phyloP scores from a whole-genome alignment of 495 filamentous ascomycete species.

The Trichocladium uniseriatum region DNA sequence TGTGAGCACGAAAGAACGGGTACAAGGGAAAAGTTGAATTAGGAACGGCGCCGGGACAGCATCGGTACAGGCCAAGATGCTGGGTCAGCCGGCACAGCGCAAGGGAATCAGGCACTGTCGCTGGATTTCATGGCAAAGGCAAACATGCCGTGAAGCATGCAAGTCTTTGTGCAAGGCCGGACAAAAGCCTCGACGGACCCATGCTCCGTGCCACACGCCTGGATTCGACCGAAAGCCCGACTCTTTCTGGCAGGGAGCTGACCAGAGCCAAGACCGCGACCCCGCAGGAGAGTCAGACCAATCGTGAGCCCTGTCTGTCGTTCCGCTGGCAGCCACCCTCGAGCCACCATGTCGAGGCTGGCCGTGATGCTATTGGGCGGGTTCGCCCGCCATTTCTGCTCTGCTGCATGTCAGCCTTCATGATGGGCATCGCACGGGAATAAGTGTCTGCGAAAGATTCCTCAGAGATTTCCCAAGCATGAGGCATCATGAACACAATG shows the following conservation, averaged over 20 bases:
- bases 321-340: neutral
- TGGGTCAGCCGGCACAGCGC: neutral
- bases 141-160: slow-evolving; percentile 4
- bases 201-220: neutral
- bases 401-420: too few relatives aligned
- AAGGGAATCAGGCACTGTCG: neutral
- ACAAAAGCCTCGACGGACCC: slow-evolving; percentile 4
- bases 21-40: neutral
- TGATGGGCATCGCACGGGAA: too few relatives aligned
- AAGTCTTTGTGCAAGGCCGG: neutral
- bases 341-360: neutral
- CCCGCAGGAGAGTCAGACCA: slow-evolving; percentile 1
- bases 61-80: neutral
- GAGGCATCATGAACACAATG: too few relatives aligned
- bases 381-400: neutral
- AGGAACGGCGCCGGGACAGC: neutral
- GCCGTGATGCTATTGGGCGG: neutral
- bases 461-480: too few relatives aligned
- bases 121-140: neutral
- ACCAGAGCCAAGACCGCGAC: neutral
- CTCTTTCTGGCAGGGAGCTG: neutral
- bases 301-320: neutral
- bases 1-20: neutral
- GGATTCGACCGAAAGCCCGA: too few relatives aligned
- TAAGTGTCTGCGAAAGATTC: too few relatives aligned